A percentile compares a stretch with the other conserved stretches of the same genome.
phyloP scores from a whole-genome alignment of 2,329 filamentous ascomycete genomes.

The Didymellaceae sp. region DNA sequence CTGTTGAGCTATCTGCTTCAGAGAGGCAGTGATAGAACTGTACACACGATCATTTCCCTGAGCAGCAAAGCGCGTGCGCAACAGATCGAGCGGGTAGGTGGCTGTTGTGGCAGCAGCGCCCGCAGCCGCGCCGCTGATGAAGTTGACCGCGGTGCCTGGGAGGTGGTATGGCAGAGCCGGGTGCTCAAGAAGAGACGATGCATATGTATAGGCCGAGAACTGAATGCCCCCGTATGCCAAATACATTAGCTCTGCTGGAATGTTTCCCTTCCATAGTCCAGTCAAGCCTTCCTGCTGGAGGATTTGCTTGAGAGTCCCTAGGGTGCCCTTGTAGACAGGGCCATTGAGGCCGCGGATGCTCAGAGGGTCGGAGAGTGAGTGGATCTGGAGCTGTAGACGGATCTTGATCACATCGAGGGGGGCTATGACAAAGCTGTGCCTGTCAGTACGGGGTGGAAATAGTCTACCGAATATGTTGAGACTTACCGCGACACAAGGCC shows the following conservation, averaged over 20 bases:
- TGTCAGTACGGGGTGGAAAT: neutral
- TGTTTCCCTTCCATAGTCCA: slow-evolving; percentile 95
- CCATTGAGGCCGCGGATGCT: slow-evolving; percentile 57
- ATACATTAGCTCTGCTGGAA: slow-evolving; percentile 94
- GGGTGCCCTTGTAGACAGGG: slow-evolving; percentile 73
- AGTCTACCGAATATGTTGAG: slow-evolving; percentile 7
- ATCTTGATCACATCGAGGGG: slow-evolving; percentile 99
- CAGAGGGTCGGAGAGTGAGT: slow-evolving; percentile 78
- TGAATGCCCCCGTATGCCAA: slow-evolving; percentile 88
- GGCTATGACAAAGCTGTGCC: slow-evolving; percentile 81
- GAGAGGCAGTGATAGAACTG: slow-evolving; percentile 68
- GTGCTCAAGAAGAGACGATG: slow-evolving; percentile 69
- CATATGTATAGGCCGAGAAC: slow-evolving; percentile 84
- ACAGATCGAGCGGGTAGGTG: slow-evolving; percentile 92
- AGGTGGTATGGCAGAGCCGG: slow-evolving; percentile 58
- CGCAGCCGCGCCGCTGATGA: slow-evolving; percentile 81
- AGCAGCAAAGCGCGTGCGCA: slow-evolving; percentile 95
- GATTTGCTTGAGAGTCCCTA: slow-evolving; percentile 78
- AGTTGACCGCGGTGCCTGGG: slow-evolving; percentile 75
- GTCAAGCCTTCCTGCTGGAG: slow-evolving; percentile 80
- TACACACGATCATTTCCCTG: slow-evolving; percentile 87
- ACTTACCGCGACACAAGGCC: slow-evolving; percentile 88
- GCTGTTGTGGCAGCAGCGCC: slow-evolving; percentile 80
- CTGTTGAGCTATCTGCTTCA: slow-evolving; percentile 73
- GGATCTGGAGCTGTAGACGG: slow-evolving; percentile 89